phyloP scores from a whole-genome alignment of 2,329 filamentous ascomycete species.

The Fusarium sp. region DNA sequence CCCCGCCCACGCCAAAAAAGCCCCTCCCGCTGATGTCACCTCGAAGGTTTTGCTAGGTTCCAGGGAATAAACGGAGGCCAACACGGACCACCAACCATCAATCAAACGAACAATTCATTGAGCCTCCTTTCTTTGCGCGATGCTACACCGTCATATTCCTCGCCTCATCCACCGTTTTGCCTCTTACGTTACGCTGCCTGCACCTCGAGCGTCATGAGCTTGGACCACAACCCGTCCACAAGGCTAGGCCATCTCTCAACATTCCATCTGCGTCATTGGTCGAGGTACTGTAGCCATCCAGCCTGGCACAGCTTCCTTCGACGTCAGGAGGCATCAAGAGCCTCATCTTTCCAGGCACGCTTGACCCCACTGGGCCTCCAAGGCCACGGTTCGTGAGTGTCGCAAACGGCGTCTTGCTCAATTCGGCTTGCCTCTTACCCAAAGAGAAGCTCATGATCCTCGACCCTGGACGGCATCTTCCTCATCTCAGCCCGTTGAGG shows the following conservation, averaged over 20 bases:
- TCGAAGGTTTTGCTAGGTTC: neutral
- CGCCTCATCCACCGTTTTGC: conserved; percentile 32
- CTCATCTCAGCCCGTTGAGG: conserved; percentile 23
- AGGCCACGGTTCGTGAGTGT: neutral
- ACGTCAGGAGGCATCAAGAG: conserved; percentile 25
- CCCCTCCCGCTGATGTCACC: conserved; percentile 41
- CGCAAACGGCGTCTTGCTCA: neutral
- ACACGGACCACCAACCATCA: neutral
- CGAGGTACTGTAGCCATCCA: neutral
- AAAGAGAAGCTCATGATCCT: conserved; percentile 35
- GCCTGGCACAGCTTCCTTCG: conserved; percentile 6
- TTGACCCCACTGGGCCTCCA: conserved; percentile 11
- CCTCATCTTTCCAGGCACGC: conserved; percentile 14
- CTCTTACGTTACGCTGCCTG: conserved; percentile 16
- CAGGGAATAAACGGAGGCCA: conserved; percentile 15
- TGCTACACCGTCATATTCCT: conserved; percentile 34
- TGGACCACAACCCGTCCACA: conserved; percentile 17
- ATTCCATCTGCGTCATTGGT: conserved; percentile 39
- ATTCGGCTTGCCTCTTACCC: conserved; percentile 4
- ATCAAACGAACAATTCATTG: neutral
- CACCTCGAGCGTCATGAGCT: conserved; percentile 30
- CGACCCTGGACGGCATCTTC: conserved; percentile 2
- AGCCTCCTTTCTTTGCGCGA: conserved; percentile 8
- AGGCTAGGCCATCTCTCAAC: conserved; percentile 27
- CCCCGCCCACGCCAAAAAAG: conserved; percentile 21